phyloP scores from a whole-genome alignment of 1,284 basidiomycete genomes.

The Sphagnurus paluster region DNA sequence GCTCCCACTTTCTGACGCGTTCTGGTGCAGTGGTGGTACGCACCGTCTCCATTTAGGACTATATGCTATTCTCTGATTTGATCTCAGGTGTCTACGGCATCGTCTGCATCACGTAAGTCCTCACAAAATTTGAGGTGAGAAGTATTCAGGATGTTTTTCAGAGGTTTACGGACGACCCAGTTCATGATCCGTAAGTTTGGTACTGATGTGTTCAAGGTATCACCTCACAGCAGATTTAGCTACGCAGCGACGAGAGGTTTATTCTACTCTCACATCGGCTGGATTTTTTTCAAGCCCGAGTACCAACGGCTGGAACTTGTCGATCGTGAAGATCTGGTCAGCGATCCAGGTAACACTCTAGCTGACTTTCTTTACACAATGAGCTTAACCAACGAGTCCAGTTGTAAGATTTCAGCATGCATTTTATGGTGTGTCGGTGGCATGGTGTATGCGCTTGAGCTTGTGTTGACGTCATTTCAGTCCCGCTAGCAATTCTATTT shows the following conservation, averaged over 20 bases:
- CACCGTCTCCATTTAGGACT: slow-evolving; percentile 1
- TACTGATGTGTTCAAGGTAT: no score
- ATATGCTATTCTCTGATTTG: slow-evolving; percentile 5
- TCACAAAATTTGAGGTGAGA: background rate
- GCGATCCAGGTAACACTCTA: slow-evolving; percentile 57
- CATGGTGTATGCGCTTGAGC: background rate
- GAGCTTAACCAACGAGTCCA: slow-evolving; percentile 27
- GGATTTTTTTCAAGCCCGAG: slow-evolving; percentile 79
- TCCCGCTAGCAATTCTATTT: slow-evolving; percentile 59
- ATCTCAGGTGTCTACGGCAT: slow-evolving; percentile 68
- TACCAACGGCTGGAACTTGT: slow-evolving; percentile 67
- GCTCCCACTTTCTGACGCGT: slow-evolving; percentile 7
- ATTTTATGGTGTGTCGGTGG: slow-evolving; percentile 52
- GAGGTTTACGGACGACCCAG: slow-evolving; percentile 75
- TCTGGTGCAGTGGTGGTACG: slow-evolving; percentile 48
- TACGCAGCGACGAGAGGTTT: slow-evolving; percentile 76
- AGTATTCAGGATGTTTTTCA: slow-evolving; percentile 22
- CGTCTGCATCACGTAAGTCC: slow-evolving; percentile 69
- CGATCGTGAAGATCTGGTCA: slow-evolving; percentile 70
- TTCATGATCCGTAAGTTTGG: slow-evolving; percentile 70
- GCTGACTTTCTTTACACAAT: background rate
- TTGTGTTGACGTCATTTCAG: slow-evolving; percentile 22
- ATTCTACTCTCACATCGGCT: slow-evolving; percentile 78
- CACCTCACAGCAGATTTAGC: slow-evolving; percentile 29
- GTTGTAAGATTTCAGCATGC: slow-evolving; percentile 76